Base-by-base conservation (phyloP, 1,139 yeast species). In the Candida labiduridarum region DNA sequence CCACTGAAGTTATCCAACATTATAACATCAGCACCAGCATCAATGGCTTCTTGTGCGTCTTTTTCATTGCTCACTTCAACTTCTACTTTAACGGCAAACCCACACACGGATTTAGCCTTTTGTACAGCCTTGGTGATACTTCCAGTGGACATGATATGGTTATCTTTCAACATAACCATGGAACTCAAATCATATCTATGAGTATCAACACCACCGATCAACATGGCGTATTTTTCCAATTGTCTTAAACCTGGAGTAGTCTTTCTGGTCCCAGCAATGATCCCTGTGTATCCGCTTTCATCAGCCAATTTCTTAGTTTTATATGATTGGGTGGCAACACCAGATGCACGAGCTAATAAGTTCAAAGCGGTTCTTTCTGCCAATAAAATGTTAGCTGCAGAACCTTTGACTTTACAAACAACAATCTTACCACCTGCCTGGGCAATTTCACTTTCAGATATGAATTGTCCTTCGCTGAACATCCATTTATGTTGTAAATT, bases 161-260 rank as follows among this genome's bases (percentile, higher is more conserved):
- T 92, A 64, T 92, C 98, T 67, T 92, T 92, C 60, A 92, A 80
- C 98, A 92, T 92, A 3, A 92, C 95, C 98, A 92, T 92, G 4
- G 95, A 82, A 47, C 96, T 87, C 56, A 92, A 79, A 65, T 92
- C 98, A 62, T 89, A 90, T 55, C 98, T 78, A 67, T 92, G 98
- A 52, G 96, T 82, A 65, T 92, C 98, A 50, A 90, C 89, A 8
- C 97, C 97, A 25, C 97, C 98, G 11, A 92, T 96, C 39, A 90
- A 72, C 98, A 92, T 92, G 38, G 96, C 87, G 68, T 92, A 92
- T 66, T 92, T 92, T 63, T 94, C 98, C 51, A 92, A 72, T 41
- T 84, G 76, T 61, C 98, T 81, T 57, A 92, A 79, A 0, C 98
- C 98, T 0, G 98, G 98, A 0, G 98, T 92, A n/a, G 97, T 92